phyloP scores from a whole-genome alignment of 805 yeast species.

The Candida qinlingensis region DNA sequence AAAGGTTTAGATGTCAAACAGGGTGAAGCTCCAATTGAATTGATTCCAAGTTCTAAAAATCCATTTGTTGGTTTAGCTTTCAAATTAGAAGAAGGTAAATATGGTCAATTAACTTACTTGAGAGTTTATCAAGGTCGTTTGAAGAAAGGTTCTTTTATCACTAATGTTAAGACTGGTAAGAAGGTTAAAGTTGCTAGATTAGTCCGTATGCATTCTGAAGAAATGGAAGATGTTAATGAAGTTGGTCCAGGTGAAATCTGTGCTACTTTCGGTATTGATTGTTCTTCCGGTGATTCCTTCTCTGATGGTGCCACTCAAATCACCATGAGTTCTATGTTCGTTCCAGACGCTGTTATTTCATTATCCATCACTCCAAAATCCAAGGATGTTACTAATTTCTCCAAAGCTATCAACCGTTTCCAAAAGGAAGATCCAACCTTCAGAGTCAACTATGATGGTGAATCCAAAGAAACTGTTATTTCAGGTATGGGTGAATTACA shows the following conservation, averaged over 20 bases:
- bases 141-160: slow-evolving; percentile 84
- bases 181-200: slow-evolving; percentile 88
- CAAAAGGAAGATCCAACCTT: slow-evolving; percentile 99
- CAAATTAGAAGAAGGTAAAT: slow-evolving; percentile 96
- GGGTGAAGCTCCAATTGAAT: slow-evolving; percentile 61
- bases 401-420: slow-evolving; percentile 95
- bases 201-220: slow-evolving; percentile 98
- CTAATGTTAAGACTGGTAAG: slow-evolving; percentile 88
- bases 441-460: slow-evolving; percentile 83
- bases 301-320: slow-evolving; percentile 75
- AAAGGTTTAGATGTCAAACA: slow-evolving; percentile 75
- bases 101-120: slow-evolving; percentile 94
- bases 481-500: slow-evolving; percentile 99
- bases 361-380: slow-evolving; percentile 83
- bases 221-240: slow-evolving; percentile 97
- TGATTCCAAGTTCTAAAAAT: slow-evolving; percentile 64
- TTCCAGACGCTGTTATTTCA: slow-evolving; percentile 98
- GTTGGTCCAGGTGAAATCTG: slow-evolving; percentile 98
- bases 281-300: slow-evolving; percentile 98
- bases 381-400: slow-evolving; percentile 82
- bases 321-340: slow-evolving; percentile 97
- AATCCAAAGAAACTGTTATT: slow-evolving; percentile 89
- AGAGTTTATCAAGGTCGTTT: slow-evolving; percentile 96
- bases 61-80: slow-evolving; percentile 98
- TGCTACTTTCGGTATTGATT: slow-evolving; percentile 98